phyloP scores from a whole-genome alignment of 1,139 yeast genomes.

The Suhomyces guaymorum region DNA sequence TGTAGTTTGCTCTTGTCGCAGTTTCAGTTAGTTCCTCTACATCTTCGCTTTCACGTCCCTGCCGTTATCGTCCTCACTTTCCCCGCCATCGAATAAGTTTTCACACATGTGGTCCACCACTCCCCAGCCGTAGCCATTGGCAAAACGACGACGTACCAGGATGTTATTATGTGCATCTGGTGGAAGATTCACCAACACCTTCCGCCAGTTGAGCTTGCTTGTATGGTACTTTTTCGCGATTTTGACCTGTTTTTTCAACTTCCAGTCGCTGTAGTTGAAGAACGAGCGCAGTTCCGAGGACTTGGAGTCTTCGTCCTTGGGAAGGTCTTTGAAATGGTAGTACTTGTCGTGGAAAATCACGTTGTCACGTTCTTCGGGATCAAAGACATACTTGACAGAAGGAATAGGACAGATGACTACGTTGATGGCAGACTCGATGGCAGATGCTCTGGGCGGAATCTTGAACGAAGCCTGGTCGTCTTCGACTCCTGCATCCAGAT shows the following conservation, averaged over 20 bases:
- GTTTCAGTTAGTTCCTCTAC: neutral
- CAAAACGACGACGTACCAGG: constrained; percentile 28
- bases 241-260: constrained; percentile 26
- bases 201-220: constrained; percentile 26
- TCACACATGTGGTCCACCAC: constrained; percentile 28
- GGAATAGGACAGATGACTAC: constrained; percentile 49
- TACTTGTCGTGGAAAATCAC: constrained; percentile 79
- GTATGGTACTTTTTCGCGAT: constrained; percentile 30
- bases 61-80: constrained; percentile 10
- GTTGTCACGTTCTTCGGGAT: constrained; percentile 49
- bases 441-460: constrained; percentile 48
- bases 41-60: constrained; percentile 4
- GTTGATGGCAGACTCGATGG: constrained; percentile 46
- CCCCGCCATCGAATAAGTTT: constrained; percentile 16
- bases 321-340: constrained; percentile 66
- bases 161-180: constrained; percentile 33
- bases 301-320: constrained; percentile 26
- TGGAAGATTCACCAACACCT: constrained; percentile 27
- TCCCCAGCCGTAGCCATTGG: constrained; percentile 34
- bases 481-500: constrained; percentile 6
- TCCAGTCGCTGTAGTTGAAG: constrained; percentile 26
- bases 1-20: too few species aligned
- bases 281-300: constrained; percentile 11
- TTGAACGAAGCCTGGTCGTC: constrained; percentile 17
- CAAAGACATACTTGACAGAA: constrained; percentile 30